A percentile compares a stretch with the other conserved stretches of the same genome.
Conservation (phyloP, 1,284 basidiomycete genomes). For the Ganoderma lingzhi region DNA sequence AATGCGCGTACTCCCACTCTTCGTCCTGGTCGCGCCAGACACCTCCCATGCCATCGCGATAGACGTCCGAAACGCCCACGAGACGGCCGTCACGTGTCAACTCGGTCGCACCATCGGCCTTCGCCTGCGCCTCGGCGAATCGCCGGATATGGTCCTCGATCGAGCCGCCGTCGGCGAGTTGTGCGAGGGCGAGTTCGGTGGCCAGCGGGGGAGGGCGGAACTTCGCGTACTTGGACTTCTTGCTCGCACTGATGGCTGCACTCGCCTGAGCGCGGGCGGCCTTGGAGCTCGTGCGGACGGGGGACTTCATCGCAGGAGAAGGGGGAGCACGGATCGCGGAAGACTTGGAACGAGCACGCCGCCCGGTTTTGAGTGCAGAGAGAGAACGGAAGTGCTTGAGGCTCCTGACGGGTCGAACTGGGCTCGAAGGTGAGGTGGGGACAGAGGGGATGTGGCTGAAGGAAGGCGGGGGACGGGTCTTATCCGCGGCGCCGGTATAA, state of each 20-base stretch:
- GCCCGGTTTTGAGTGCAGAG: slow-evolving; percentile 35
- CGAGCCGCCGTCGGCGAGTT: slow-evolving; percentile 69
- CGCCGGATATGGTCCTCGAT: slow-evolving; percentile 63
- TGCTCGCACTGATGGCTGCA: slow-evolving; percentile 40
- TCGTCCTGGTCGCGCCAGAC: slow-evolving; percentile 79
- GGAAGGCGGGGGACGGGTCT: slow-evolving; percentile 25
- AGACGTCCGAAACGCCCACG: slow-evolving; percentile 56
- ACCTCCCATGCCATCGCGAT: slow-evolving; percentile 65
- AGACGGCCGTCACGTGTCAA: slow-evolving; percentile 37
- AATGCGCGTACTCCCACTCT: slow-evolving; percentile 68
- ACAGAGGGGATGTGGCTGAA: slow-evolving; percentile 19
- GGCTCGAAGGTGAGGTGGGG: slow-evolving; percentile 25
- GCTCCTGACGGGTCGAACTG: slow-evolving; percentile 31
- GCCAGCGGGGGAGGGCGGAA: slow-evolving; percentile 59
- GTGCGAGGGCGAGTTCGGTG: slow-evolving; percentile 71
- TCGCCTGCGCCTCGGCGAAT: slow-evolving; percentile 63
- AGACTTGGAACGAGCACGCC: slow-evolving; percentile 37
- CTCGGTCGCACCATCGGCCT: slow-evolving; percentile 43
- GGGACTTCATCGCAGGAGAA: slow-evolving; percentile 27
- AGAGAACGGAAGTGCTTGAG: slow-evolving; percentile 43
- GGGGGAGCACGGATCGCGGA: slow-evolving; percentile 32
- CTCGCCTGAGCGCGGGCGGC: slow-evolving; percentile 31
- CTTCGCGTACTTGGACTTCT: slow-evolving; percentile 54
- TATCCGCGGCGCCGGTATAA: slow-evolving; percentile 20
- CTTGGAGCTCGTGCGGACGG: slow-evolving; percentile 21